Percentiles rank a stretch among this genome's conserved stretches.
Evolutionary conservation across 1,284 basidiomycete species (phyloP).

Genomic region (Apiotrichum gamsii): DNA sequence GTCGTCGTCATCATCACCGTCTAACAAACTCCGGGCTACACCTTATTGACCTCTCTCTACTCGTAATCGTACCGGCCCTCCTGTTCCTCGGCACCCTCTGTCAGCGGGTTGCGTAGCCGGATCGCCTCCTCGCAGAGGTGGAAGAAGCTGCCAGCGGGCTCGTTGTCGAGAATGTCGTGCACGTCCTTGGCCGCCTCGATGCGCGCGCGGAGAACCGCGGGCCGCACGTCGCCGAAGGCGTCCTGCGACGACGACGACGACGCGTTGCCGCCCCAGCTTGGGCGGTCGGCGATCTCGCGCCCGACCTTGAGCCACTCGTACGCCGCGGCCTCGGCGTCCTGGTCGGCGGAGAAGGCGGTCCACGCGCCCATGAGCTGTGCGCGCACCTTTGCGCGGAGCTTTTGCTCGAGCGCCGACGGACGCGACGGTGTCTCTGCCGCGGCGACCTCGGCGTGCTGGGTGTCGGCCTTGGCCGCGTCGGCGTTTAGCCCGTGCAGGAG

Average conservation of each 20-base stretch:
- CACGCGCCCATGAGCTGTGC: constrained; percentile 22
- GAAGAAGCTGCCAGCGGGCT: constrained; percentile 24
- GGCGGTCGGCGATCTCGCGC: constrained; percentile 18
- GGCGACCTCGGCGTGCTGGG: not conserved
- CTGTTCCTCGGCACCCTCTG: constrained; percentile 1
- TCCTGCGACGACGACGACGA: not conserved
- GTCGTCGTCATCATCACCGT: too few relatives aligned
- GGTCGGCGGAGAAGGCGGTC: constrained; percentile 10
- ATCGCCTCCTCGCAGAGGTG: constrained; percentile 35
- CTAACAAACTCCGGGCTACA: too few relatives aligned
- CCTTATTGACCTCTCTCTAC: too few relatives aligned
- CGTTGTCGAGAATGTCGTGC: constrained; percentile 19
- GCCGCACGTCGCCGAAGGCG: constrained; percentile 2
- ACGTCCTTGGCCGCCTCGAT: constrained; percentile 33
- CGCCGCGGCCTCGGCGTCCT: constrained; percentile 28
- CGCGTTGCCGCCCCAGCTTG: constrained; percentile 1
- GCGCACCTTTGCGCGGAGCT: constrained; percentile 20
- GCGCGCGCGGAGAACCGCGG: constrained; percentile 18
- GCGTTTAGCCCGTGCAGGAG: constrained; percentile 6
- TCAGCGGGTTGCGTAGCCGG: constrained; percentile 2
- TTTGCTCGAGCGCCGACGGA: constrained; percentile 11
- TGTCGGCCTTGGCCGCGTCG: not conserved
- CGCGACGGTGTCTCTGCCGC: not conserved
- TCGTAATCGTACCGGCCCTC: constrained; percentile 7
- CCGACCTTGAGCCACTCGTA: constrained; percentile 33